phyloP scores from a whole-genome alignment of 2,329 filamentous ascomycete species.

The Fusarium albidum region DNA sequence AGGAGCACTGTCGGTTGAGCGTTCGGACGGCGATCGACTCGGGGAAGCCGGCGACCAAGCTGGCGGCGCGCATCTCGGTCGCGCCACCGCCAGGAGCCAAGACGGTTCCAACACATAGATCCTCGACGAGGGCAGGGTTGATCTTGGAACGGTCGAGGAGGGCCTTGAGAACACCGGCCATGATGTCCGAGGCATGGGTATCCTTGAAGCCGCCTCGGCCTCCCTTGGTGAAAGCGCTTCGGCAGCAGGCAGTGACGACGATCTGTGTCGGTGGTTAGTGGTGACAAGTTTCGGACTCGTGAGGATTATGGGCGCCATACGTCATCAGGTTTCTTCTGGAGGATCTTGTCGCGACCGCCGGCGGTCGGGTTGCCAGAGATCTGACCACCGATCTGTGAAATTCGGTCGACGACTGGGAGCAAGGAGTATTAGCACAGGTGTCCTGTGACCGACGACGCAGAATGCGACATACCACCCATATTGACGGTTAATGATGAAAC shows the following conservation, averaged over 20 bases:
- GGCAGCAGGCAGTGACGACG: slow-evolving; percentile 91
- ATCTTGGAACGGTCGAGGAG: slow-evolving; percentile 87
- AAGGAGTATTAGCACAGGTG: slow-evolving; percentile 14
- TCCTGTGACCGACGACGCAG: neutral
- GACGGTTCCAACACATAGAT: slow-evolving; percentile 91
- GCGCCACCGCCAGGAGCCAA: slow-evolving; percentile 93
- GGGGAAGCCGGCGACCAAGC: slow-evolving; percentile 90
- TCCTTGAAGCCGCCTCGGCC: slow-evolving; percentile 97
- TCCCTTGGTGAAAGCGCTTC: slow-evolving; percentile 91
- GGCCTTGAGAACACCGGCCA: slow-evolving; percentile 82
- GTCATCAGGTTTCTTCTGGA: slow-evolving; percentile 74
- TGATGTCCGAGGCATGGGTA: slow-evolving; percentile 84
- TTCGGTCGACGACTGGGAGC: slow-evolving; percentile 62
- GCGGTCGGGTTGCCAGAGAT: slow-evolving; percentile 66
- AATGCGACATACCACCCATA: slow-evolving; percentile 49
- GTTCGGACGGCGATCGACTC: slow-evolving; percentile 84
- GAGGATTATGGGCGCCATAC: slow-evolving; percentile 48
- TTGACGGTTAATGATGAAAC: slow-evolving; percentile 28
- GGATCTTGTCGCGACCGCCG: slow-evolving; percentile 62
- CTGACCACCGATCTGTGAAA: slow-evolving; percentile 69
- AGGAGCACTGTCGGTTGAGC: slow-evolving; percentile 94
- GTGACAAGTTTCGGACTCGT: slow-evolving; percentile 33
- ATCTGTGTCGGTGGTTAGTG: slow-evolving; percentile 60
- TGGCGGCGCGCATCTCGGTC: slow-evolving; percentile 94
- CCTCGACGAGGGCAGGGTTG: slow-evolving; percentile 87